Evolutionary conservation across 768 basidiomycete species (phyloP).

Genomic region (Suillus weaverae): DNA sequence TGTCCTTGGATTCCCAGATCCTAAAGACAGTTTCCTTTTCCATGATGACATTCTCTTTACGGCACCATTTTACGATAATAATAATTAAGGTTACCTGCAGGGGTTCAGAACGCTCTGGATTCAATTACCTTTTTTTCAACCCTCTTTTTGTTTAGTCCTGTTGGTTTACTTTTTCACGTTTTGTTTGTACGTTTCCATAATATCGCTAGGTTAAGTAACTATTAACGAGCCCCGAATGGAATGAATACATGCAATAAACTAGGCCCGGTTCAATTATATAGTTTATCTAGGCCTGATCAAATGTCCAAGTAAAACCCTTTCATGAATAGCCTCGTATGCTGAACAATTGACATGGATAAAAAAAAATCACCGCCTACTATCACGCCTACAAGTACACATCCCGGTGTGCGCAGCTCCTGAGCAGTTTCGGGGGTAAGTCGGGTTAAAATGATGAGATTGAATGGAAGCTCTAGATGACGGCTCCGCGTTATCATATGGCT

Average conservation of each 20-base stretch:
- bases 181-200: background rate
- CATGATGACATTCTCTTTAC: background rate
- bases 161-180: background rate
- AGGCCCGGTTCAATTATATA: constrained; percentile 4
- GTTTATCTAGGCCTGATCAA: background rate
- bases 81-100: background rate
- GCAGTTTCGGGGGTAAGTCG: constrained; percentile 1
- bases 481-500: constrained; percentile 1
- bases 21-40: background rate
- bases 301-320: constrained; percentile 1
- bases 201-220: constrained; percentile 5
- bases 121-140: background rate
- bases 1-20: constrained; percentile 4
- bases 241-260: constrained; percentile 6
- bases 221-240: constrained; percentile 1
- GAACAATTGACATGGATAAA: constrained; percentile 2
- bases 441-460: constrained; percentile 3
- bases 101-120: background rate
- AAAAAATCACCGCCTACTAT: constrained; percentile 1
- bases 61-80: constrained; percentile 1
- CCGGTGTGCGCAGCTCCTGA: background rate
- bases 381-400: background rate
- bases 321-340: background rate
- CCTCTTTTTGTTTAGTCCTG: background rate
- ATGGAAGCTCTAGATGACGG: background rate